Evolutionary conservation across 768 basidiomycete species (phyloP).

Genomic region (Lactifluus volemus): DNA sequence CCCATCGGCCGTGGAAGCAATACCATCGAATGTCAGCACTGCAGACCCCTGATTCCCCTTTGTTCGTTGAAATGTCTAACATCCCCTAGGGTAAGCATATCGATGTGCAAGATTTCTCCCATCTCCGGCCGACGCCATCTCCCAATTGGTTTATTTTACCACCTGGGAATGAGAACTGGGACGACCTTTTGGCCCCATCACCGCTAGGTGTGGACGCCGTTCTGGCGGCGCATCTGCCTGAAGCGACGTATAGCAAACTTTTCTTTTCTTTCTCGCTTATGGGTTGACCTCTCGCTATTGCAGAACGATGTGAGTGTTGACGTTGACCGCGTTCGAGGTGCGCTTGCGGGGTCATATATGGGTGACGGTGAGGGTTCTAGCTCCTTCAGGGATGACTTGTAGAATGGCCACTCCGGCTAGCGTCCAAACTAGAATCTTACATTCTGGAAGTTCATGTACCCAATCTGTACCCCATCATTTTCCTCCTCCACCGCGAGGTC

Average conservation of each 20-base stretch:
- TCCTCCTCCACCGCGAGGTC: too few species aligned
- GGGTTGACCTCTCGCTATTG: neutral
- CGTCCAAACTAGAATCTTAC: too few species aligned
- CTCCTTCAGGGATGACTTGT: too few species aligned
- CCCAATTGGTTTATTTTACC: constrained; percentile 47
- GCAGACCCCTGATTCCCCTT: neutral
- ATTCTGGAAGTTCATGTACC: too few species aligned
- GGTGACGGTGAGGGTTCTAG: too few species aligned
- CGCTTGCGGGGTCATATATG: too few species aligned
- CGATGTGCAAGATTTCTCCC: constrained; percentile 78
- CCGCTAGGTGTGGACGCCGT: neutral
- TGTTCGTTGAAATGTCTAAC: neutral
- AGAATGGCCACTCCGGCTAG: too few species aligned
- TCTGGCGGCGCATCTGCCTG: constrained; percentile 4
- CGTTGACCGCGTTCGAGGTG: neutral
- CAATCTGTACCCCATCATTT: too few species aligned
- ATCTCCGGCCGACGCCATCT: constrained; percentile 65
- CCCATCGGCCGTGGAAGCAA: neutral
- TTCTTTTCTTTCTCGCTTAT: neutral
- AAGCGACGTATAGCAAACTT: neutral
- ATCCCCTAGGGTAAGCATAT: constrained; percentile 32
- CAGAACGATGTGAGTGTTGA: neutral
- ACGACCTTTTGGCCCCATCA: neutral
- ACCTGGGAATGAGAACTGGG: constrained; percentile 3
- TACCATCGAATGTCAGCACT: neutral